phyloP scores from a whole-genome alignment of 495 filamentous ascomycete genomes.

The Penicillium chermesinum region DNA sequence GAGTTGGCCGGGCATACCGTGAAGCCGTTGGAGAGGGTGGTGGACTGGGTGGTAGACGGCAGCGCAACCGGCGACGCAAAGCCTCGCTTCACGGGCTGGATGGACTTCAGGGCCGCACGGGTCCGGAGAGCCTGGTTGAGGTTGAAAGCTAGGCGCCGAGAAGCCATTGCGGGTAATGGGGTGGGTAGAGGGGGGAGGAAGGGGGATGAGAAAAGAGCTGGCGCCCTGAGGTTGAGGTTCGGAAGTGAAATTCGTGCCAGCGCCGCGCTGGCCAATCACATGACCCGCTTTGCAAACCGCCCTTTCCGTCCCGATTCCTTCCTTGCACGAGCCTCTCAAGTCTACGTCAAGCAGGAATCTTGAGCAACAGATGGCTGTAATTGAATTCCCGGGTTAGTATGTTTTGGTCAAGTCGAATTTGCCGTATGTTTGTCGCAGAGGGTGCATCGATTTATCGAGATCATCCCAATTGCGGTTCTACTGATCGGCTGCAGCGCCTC shows the following conservation, averaged over 20 bases:
- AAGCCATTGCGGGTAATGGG: slow-evolving; percentile 67
- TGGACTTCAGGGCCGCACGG: slow-evolving; percentile 67
- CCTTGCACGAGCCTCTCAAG: no score
- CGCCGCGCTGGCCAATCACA: slow-evolving; percentile 45
- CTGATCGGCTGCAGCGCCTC: slow-evolving; percentile 11
- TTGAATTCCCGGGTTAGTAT: no score
- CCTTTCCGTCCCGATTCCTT: slow-evolving; percentile 37
- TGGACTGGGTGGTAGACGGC: slow-evolving; percentile 81
- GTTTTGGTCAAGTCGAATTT: no score
- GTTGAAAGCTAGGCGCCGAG: slow-evolving; percentile 84
- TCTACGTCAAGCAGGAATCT: no score
- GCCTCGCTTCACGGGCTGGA: slow-evolving; percentile 70
- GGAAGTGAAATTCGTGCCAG: slow-evolving; percentile 49
- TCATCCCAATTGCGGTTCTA: slow-evolving; percentile 6
- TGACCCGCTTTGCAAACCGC: slow-evolving; percentile 44
- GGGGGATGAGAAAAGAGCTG: slow-evolving; percentile 35
- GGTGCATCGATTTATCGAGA: no score
- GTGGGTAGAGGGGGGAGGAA: slow-evolving; percentile 23
- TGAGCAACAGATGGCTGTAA: no score
- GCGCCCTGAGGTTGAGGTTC: slow-evolving; percentile 48
- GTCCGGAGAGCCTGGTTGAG: slow-evolving; percentile 80
- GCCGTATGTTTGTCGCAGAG: no score
- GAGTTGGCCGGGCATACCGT: slow-evolving; percentile 59
- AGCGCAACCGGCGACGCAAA: slow-evolving; percentile 77
- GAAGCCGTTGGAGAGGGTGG: slow-evolving; percentile 93